Conservation (phyloP, 2,329 filamentous ascomycete genomes). For the Podosphaera fusca region DNA sequence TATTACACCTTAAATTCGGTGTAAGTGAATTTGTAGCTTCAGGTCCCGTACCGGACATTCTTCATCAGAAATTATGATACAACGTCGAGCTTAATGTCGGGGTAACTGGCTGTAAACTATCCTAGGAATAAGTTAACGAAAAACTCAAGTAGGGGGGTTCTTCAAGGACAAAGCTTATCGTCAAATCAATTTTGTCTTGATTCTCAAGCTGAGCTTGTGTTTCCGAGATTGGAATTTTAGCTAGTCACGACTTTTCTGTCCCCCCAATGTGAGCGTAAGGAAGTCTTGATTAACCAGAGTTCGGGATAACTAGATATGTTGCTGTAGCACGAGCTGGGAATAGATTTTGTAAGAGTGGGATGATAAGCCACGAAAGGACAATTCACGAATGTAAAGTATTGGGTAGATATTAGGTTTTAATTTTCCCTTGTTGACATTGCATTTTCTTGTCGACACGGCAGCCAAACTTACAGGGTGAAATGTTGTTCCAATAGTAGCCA, state of each 20-base stretch:
- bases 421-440: background rate
- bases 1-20: background rate
- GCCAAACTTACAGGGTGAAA: slow-evolving; percentile 20
- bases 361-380: background rate
- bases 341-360: background rate
- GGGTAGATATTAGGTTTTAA: background rate
- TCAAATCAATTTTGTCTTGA: background rate
- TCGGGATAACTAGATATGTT: background rate
- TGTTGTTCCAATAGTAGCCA: background rate
- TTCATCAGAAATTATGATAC: background rate
- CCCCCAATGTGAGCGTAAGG: background rate
- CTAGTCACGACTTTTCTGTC: background rate
- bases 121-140: background rate
- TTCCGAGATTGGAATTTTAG: background rate
- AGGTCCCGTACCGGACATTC: background rate
- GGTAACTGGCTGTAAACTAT: background rate
- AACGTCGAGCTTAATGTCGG: background rate
- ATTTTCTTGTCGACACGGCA: slow-evolving; percentile 23
- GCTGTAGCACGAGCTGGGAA: background rate
- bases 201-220: background rate
- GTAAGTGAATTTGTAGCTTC: background rate
- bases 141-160: background rate
- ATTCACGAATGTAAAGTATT: background rate
- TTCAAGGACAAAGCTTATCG: background rate
- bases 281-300: background rate